Percentiles rank a stretch among this genome's conserved stretches.
phyloP scores from a whole-genome alignment of 164 flowering plant species.

The Malania oleifera region DNA sequence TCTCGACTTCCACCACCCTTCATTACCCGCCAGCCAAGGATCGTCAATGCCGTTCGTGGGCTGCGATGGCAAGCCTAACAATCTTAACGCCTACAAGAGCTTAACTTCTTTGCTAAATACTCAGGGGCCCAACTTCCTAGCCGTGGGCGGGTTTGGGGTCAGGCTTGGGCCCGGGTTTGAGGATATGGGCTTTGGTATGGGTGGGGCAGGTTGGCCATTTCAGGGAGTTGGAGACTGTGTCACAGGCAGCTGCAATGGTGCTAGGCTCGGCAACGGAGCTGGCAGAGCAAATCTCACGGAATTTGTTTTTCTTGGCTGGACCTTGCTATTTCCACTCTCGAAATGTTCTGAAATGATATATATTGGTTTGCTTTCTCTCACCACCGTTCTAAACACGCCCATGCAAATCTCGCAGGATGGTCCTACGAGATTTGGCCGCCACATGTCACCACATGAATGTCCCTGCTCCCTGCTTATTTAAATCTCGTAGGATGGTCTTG shows the following conservation, averaged over 20 bases:
- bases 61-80: slow-evolving; percentile 14
- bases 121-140: slow-evolving; percentile 39
- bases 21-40: slow-evolving; percentile 13
- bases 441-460: no score
- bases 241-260: slow-evolving; percentile 1
- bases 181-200: slow-evolving; percentile 41
- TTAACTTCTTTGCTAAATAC: slow-evolving; percentile 51
- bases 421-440: no score
- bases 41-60: slow-evolving; percentile 9
- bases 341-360: slow-evolving; percentile 37
- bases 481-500: no score
- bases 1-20: slow-evolving; percentile 7
- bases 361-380: no score
- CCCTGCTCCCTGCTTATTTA: no score
- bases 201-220: slow-evolving; percentile 43
- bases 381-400: no score
- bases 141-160: slow-evolving; percentile 48
- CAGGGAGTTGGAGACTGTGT: slow-evolving; percentile 24
- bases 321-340: slow-evolving; percentile 54
- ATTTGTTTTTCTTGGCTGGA: slow-evolving; percentile 60
- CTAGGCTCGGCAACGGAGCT: slow-evolving; percentile 3
- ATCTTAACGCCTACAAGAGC: slow-evolving; percentile 22
- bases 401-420: no score
- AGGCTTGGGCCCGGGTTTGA: slow-evolving; percentile 41
- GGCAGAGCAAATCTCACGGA: slow-evolving; percentile 16